phyloP scores from a whole-genome alignment of 495 filamentous ascomycete species.

The Penicillium bovifimosum region DNA sequence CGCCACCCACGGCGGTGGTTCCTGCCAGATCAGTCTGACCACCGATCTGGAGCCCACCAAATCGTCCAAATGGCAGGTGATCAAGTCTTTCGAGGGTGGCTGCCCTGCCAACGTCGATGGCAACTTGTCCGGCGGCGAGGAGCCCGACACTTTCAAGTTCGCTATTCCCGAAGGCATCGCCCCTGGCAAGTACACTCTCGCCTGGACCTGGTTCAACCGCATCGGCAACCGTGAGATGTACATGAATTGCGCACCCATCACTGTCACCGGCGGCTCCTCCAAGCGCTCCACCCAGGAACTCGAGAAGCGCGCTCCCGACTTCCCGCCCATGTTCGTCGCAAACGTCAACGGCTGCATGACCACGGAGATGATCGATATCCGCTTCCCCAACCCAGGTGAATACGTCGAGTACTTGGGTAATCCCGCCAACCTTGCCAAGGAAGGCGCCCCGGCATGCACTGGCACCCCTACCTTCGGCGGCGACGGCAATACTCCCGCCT shows the following conservation, averaged over 20 bases:
- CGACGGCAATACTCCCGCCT: constrained; percentile 13
- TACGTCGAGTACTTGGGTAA: constrained; percentile 42
- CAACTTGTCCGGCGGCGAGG: constrained; percentile 28
- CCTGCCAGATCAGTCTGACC: constrained; percentile 81
- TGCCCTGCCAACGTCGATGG: constrained; percentile 57
- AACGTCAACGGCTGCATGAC: constrained; percentile 67
- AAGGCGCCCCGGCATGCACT: constrained; percentile 26
- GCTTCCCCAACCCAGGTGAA: constrained; percentile 69
- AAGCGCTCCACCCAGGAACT: constrained; percentile 36
- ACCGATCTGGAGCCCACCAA: constrained; percentile 58
- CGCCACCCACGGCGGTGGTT: constrained; percentile 83
- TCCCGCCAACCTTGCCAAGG: constrained; percentile 23
- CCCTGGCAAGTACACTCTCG: constrained; percentile 58
- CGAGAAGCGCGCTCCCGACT: constrained; percentile 37
- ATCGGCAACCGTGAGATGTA: constrained; percentile 88
- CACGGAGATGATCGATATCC: constrained; percentile 48
- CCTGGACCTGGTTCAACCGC: constrained; percentile 91
- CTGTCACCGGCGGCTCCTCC: constrained; percentile 47
- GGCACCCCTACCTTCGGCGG: constrained; percentile 29
- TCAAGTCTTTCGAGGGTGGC: constrained; percentile 74
- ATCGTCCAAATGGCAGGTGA: constrained; percentile 61
- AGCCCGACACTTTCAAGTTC: constrained; percentile 36
- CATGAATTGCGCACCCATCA: constrained; percentile 83
- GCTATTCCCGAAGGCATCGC: constrained; percentile 40
- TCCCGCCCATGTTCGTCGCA: constrained; percentile 76